phyloP scores from a whole-genome alignment of 129 eudicot species.

The Lactuca sativa region DNA sequence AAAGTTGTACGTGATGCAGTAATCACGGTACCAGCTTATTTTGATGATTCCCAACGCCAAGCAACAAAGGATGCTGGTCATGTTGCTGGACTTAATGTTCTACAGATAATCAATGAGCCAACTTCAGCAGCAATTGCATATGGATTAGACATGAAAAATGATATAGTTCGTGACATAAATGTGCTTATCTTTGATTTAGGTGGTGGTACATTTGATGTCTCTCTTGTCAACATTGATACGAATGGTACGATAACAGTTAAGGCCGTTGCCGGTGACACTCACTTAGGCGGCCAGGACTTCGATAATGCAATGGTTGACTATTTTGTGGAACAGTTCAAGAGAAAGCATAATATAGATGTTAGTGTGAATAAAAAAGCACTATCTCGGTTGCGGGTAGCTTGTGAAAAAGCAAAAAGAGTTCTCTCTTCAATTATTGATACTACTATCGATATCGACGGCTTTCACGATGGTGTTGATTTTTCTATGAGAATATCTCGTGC shows the following conservation, averaged over 20 bases:
- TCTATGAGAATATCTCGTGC: no score
- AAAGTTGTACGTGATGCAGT: no score
- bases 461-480: no score
- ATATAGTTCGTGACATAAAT: no score
- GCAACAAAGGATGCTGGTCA: conserved; percentile 47
- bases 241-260: conserved; percentile 35
- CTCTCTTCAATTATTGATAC: no score
- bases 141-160: not conserved
- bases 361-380: conserved; percentile 36
- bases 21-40: no score
- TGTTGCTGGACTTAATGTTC: conserved; percentile 46
- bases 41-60: conserved; percentile 25
- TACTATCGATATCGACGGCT: no score
- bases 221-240: conserved; percentile 11
- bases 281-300: conserved; percentile 45
- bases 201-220: not conserved
- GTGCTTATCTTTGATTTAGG: no score
- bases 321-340: conserved; percentile 36
- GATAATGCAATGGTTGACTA: conserved; percentile 39
- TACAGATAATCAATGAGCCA: conserved; percentile 40
- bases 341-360: conserved; percentile 37
- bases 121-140: conserved; percentile 47
- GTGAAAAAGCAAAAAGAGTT: conserved; percentile 39
- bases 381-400: conserved; percentile 38
- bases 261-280: conserved; percentile 36